phyloP scores from a whole-genome alignment of 495 filamentous ascomycete species.

The Extremus antarcticus region DNA sequence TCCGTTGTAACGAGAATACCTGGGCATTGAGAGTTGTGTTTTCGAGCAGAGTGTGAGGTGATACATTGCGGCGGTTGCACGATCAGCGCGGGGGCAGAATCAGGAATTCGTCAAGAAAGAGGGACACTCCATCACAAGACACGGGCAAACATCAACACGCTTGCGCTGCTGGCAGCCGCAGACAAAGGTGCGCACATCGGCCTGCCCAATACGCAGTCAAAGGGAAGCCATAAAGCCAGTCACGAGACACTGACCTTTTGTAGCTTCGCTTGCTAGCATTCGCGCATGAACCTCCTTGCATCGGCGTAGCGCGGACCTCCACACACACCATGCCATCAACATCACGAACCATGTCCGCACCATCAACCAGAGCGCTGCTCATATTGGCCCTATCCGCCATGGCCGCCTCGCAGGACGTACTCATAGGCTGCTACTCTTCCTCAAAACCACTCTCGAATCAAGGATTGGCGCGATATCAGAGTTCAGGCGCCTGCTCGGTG shows the following conservation, averaged over 20 bases:
- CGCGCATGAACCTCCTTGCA: slow-evolving; percentile 5
- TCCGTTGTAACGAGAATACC: neutral
- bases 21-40: neutral
- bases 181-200: slow-evolving; percentile 6
- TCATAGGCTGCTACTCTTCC: slow-evolving; percentile 36
- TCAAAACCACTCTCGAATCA: slow-evolving; percentile 28
- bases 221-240: neutral
- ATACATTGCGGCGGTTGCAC: neutral
- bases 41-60: neutral
- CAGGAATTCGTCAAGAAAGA: neutral
- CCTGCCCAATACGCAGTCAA: neutral
- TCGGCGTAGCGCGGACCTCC: slow-evolving; percentile 7
- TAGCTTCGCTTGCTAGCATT: neutral
- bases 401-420: neutral
- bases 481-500: slow-evolving; percentile 32
- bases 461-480: slow-evolving; percentile 29
- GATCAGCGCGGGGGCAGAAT: neutral
- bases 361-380: neutral
- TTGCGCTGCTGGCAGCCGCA: slow-evolving; percentile 18
- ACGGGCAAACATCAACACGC: neutral
- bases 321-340: slow-evolving; percentile 17
- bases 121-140: neutral
- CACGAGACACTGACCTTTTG: slow-evolving; percentile 1
- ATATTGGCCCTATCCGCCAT: slow-evolving; percentile 2
- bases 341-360: slow-evolving; percentile 6